Base-by-base conservation (phyloP, 2,329 filamentous ascomycete species). In the Fusarium floridanum region DNA sequence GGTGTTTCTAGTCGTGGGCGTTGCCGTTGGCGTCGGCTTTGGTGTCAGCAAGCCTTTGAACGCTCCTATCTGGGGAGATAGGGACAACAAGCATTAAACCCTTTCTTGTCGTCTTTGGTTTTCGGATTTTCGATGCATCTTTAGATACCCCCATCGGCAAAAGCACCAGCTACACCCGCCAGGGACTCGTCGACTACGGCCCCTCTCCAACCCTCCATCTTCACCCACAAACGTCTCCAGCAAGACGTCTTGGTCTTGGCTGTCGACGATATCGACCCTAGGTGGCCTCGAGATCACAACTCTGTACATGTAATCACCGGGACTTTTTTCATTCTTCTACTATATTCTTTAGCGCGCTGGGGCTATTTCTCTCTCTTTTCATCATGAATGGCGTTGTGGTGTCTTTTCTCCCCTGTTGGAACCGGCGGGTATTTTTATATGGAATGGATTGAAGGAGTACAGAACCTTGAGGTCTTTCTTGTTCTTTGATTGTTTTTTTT, bases 41-140 rank as follows among this genome's bases (percentile, higher is more conserved):
- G 90, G 90, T 59, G 84, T 92, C 74, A 91, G 89, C 84, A 91
- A 89, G 80, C 86, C 89, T 4, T 83, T 91, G 2, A 87, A 88
- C 14, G 89, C 89, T n/a, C 85, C 86, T 17, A 89, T 91, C 73
- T 91, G 89, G 89, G 81, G 85, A 78, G 81, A 82, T 73, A 77
- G 80, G 24, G 74, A 79, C 68, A 68, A 77, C 64, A 73, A 65
- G 61, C 41, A 36, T 22, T 64, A 24, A 39, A 36, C 27, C 22
- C 14, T 24, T 20, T 59, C 29, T 36, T 43, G n/a, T 57, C 56
- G 16, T 39, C 57, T 48, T 70, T 61, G 64, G 62, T 67, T 70
- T 56, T 67, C 61, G 56, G 63, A 66, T 70, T 65, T 68, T 37
- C 61, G 60, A 57, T 66, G 59, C 57, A 70, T 77, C 56, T 63